Conservation (phyloP, 2,329 filamentous ascomycete genomes). For the Bipolaris sorokiniana region DNA sequence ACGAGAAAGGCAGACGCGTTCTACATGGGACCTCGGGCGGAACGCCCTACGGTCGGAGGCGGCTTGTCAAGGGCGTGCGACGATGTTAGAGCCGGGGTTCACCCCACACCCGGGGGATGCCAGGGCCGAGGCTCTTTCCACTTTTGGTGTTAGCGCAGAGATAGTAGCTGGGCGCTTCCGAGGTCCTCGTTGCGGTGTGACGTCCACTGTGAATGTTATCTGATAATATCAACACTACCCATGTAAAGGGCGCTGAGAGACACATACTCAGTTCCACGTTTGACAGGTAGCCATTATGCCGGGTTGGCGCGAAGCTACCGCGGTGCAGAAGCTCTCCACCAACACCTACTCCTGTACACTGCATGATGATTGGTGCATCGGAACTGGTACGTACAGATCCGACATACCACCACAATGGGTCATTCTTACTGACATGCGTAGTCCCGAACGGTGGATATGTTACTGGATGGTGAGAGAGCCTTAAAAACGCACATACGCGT, state of each 20-base stretch:
- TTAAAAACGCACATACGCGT: neutral
- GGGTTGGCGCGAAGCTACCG: slow-evolving; percentile 57
- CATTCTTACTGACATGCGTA: slow-evolving; percentile 37
- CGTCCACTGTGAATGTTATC: neutral
- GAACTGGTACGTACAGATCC: slow-evolving; percentile 57
- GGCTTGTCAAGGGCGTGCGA: slow-evolving; percentile 16
- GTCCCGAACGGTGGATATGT: slow-evolving; percentile 76
- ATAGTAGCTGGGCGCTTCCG: slow-evolving; percentile 17
- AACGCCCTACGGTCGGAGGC: slow-evolving; percentile 14
- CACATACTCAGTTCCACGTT: neutral
- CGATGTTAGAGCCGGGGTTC: slow-evolving; percentile 20
- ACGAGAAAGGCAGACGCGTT: slow-evolving; percentile 10
- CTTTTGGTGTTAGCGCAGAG: slow-evolving; percentile 18
- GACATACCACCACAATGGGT: neutral
- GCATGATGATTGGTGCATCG: slow-evolving; percentile 68
- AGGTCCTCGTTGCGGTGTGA: slow-evolving; percentile 21
- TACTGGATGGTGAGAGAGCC: slow-evolving; percentile 53
- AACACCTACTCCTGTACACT: slow-evolving; percentile 66
- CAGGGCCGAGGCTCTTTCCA: slow-evolving; percentile 31
- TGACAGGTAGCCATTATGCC: slow-evolving; percentile 34
- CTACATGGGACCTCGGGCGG: slow-evolving; percentile 16
- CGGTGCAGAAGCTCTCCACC: slow-evolving; percentile 56
- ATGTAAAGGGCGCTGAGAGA: neutral
- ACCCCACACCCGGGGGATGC: slow-evolving; percentile 19
- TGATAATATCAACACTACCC: neutral